Evolutionary conservation across 2,329 filamentous ascomycete species (phyloP), one percentile per base, ranked within the genome.

Genomic region (Colletotrichum sojae): DNA sequence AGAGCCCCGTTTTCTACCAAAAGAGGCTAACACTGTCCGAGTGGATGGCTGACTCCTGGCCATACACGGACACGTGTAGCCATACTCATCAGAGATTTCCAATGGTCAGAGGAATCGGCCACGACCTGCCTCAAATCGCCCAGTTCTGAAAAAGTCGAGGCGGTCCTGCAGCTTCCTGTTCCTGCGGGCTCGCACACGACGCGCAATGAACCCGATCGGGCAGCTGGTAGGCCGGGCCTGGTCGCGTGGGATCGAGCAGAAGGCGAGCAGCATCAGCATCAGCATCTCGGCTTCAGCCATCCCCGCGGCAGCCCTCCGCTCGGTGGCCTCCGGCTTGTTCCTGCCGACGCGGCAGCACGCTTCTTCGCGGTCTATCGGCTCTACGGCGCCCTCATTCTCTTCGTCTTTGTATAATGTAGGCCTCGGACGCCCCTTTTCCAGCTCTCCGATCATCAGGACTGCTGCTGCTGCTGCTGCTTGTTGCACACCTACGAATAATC

Each of bases 181-280:
- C 22, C 48, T 36, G 48, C 43, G 63, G 62, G 43, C 55, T 53
- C 55, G 31, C 2, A 36, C 31, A 36, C 31, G 25, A 46, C 40
- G 57, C 39, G 51, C 43, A 57, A 70, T 70, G 67, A 63, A 67
- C 64, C 67, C 63, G 40, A 63, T 68, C 63, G 57, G 64, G 67
- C 67, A 70, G 58, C 64, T 70, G 64, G 64, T 58, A 8, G 57
- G 67, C 27, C 63, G 67, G 18, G 31, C 39, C 40, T 69, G 67
- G 61, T 48, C 62, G 55, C 61, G 55, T 22, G 60, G 61, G 36
- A 52, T 65, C 25, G 60, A 56, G 60, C 51, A 55, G 51, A 63
- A 12, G 49, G 40, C 59, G 31, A 16, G 51, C 27, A 31, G 9
- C n/a, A n/a, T 53, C 27, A 31, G 9, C n/a, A n/a, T 53, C 16